These are phyloP conservation scores for Phytophthora sansomeana DNA, from an alignment of 352 stramenopile species.

Conservation along the genomic window DNA sequence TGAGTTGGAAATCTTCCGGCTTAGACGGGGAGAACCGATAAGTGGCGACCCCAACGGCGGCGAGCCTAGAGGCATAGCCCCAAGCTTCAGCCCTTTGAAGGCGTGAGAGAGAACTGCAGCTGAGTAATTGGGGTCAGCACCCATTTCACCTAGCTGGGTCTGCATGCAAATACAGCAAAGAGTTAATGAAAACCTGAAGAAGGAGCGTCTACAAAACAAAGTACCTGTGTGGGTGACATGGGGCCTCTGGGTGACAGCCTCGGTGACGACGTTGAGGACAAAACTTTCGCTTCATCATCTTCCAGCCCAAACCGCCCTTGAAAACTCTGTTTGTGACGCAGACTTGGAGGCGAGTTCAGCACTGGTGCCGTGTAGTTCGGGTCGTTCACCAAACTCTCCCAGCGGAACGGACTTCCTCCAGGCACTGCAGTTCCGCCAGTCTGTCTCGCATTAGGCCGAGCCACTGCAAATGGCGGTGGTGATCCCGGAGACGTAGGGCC, in stretches of 20 bases:
- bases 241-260: conserved; percentile 39
- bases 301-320: conserved; percentile 47
- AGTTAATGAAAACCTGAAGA: conserved; percentile 4
- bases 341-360: conserved; percentile 54
- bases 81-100: conserved; percentile 66
- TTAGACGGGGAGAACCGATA: conserved; percentile 63
- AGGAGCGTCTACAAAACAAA: neutral
- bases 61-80: conserved; percentile 34
- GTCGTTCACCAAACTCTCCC: conserved; percentile 73
- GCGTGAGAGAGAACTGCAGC: conserved; percentile 69
- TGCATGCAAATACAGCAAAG: conserved; percentile 7
- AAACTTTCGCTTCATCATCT: conserved; percentile 47
- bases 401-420: conserved; percentile 66
- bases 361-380: conserved; percentile 64
- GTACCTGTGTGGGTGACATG: conserved; percentile 51
- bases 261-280: conserved; percentile 32
- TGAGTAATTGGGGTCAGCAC: conserved; percentile 50
- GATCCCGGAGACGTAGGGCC: conserved; percentile 58
- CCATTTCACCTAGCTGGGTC: conserved; percentile 33
- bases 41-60: conserved; percentile 48
- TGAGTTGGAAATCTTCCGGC: conserved; percentile 70
- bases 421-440: conserved; percentile 8
- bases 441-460: conserved; percentile 22
- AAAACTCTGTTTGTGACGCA: conserved; percentile 41
- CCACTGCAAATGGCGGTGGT: conserved; percentile 75